Percentiles rank a stretch among this genome's conserved stretches.
Conservation (phyloP, 2,329 filamentous ascomycete genomes). For the Paecilomyces sp. region DNA sequence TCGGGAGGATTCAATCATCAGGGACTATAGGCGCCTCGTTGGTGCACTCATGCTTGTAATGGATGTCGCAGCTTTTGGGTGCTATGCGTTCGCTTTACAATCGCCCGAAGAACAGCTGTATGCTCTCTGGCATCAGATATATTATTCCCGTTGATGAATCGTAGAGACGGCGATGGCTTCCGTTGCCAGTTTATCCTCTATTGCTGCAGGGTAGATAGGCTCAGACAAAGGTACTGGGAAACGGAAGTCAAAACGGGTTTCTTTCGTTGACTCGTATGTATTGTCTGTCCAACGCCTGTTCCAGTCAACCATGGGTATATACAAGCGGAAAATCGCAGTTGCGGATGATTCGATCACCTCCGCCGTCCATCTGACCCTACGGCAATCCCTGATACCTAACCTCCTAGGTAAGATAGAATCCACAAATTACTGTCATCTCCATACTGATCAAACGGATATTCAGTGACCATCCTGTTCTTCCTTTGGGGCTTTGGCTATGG, state of each 20-base stretch:
- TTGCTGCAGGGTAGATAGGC: too few species aligned
- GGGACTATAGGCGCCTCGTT: not conserved
- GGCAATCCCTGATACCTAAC: slow-evolving; percentile 61
- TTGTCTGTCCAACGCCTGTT: not conserved
- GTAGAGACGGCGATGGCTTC: not conserved
- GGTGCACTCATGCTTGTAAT: not conserved
- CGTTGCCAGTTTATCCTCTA: not conserved
- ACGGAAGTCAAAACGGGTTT: not conserved
- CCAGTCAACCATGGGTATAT: slow-evolving; percentile 30
- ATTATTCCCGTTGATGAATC: not conserved
- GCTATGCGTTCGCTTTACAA: not conserved
- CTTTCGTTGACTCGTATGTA: slow-evolving; percentile 13
- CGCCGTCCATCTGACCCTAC: slow-evolving; percentile 57
- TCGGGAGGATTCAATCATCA: not conserved
- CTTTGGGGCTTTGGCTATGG: slow-evolving; percentile 57
- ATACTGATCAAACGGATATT: not conserved
- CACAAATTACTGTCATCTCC: too few species aligned
- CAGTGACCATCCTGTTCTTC: slow-evolving; percentile 59
- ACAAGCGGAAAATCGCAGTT: slow-evolving; percentile 11
- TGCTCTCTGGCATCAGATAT: not conserved
- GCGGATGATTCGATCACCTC: slow-evolving; percentile 42
- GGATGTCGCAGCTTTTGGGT: not conserved
- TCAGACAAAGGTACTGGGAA: not conserved
- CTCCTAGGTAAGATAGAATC: slow-evolving; percentile 33
- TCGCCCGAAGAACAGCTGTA: not conserved